These are phyloP conservation scores for Trametes maxima DNA, from an alignment of 768 basidiomycete species.

Conservation along the genomic window DNA sequence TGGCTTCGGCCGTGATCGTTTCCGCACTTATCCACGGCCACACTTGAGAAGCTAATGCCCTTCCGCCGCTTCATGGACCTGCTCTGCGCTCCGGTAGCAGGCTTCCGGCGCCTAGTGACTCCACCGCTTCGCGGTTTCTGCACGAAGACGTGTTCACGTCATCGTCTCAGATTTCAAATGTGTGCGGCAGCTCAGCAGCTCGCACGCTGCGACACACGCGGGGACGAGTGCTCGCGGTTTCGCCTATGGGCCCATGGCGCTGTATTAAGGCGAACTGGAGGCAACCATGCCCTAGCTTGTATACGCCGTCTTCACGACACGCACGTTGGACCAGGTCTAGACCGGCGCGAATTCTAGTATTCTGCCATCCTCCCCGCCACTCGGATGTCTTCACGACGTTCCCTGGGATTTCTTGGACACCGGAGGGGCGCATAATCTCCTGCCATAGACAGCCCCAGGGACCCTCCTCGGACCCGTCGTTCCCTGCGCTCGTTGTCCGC, in stretches of 20 bases:
- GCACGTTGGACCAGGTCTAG: not conserved
- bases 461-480: too few relatives aligned
- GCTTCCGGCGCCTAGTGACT: not conserved
- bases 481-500: too few relatives aligned
- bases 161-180: not conserved
- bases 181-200: too few relatives aligned
- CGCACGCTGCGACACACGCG: not conserved
- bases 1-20: not conserved
- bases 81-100: not conserved
- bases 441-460: too few relatives aligned
- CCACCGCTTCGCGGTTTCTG: not conserved
- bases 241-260: not conserved
- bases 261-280: not conserved
- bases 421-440: too few relatives aligned
- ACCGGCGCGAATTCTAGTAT: not conserved
- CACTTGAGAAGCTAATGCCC: not conserved
- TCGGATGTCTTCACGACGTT: not conserved
- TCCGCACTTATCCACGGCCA: not conserved
- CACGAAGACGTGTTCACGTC: not conserved
- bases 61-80: not conserved
- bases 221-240: not conserved
- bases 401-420: not conserved
- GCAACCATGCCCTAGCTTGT: not conserved
- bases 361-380: too few relatives aligned
- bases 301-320: not conserved